Percentiles rank a stretch among this genome's conserved stretches.
Conservation (phyloP, 78 protist species). For the Thecamonas trahens region DNA sequence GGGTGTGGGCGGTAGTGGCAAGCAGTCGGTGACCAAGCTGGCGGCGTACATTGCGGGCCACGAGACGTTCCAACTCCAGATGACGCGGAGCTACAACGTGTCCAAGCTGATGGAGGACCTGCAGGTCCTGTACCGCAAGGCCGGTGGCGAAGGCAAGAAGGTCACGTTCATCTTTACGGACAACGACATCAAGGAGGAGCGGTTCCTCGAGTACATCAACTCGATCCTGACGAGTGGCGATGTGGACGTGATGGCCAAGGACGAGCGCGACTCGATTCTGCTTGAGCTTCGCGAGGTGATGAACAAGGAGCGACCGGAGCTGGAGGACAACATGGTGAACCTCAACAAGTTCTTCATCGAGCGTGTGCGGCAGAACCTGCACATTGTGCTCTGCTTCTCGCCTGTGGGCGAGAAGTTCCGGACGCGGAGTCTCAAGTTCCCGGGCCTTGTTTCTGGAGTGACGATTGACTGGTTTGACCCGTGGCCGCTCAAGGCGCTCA, state of each 20-base stretch:
- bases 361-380: conserved; percentile 72
- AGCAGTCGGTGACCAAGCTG: conserved; percentile 73
- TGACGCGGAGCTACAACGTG: conserved; percentile 54
- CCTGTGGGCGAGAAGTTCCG: conserved; percentile 84
- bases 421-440: conserved; percentile 71
- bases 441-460: conserved; percentile 66
- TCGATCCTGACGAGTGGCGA: conserved; percentile 68
- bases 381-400: conserved; percentile 80
- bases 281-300: conserved; percentile 36
- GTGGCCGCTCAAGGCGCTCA: conserved; percentile 82
- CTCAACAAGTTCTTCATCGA: conserved; percentile 67
- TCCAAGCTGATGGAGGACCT: conserved; percentile 73
- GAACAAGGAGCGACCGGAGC: conserved; percentile 20
- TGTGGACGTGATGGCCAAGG: conserved; percentile 65
- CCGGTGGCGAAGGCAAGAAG: conserved; percentile 47
- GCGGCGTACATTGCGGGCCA: conserved; percentile 60
- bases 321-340: conserved; percentile 45
- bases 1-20: conserved; percentile 86
- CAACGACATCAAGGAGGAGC: conserved; percentile 78
- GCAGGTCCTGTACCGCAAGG: conserved; percentile 52
- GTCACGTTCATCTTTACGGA: conserved; percentile 75
- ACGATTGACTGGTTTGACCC: conserved; percentile 82
- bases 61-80: conserved; percentile 36
- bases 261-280: conserved; percentile 67
- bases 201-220: conserved; percentile 82